These are phyloP conservation scores for Strobilomyces echinocephalus DNA, from an alignment of 768 basidiomycete species.

Conservation along the genomic window DNA sequence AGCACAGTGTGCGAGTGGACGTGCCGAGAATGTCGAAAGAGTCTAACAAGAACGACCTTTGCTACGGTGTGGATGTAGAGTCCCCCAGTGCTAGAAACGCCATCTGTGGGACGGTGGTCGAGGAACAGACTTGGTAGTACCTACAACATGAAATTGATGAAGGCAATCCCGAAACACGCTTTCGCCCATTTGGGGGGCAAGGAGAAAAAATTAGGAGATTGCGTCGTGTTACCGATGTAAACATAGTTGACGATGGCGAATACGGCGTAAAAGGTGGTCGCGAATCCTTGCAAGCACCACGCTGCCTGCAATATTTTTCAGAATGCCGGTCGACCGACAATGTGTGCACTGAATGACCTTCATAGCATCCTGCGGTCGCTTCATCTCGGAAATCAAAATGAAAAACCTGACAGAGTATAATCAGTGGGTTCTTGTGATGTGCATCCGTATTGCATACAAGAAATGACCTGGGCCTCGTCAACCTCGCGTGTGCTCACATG, in stretches of 20 bases:
- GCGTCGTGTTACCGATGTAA: conserved; percentile 38
- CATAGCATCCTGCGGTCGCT: conserved; percentile 47
- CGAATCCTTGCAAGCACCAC: conserved; percentile 50
- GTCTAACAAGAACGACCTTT: conserved; percentile 48
- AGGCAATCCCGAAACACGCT: conserved; percentile 43
- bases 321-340: not conserved
- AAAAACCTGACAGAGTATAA: conserved; percentile 42
- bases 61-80: conserved; percentile 50
- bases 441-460: conserved; percentile 34
- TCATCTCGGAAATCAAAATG: conserved; percentile 56
- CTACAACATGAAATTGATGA: conserved; percentile 35
- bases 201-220: conserved; percentile 8
- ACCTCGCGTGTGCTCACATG: not conserved
- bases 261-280: conserved; percentile 47
- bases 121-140: conserved; percentile 8
- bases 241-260: conserved; percentile 44
- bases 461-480: conserved; percentile 40
- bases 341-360: conserved; percentile 37
- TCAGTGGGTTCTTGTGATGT: not conserved
- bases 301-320: conserved; percentile 30
- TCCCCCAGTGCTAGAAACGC: conserved; percentile 36
- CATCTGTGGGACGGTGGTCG: not conserved
- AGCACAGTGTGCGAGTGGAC: conserved; percentile 46
- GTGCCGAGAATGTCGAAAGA: conserved; percentile 44
- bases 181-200: conserved; percentile 40